Percentiles rank a stretch among this genome's conserved stretches.
These are phyloP conservation scores for Kwoniella bestiolae DNA, from an alignment of 768 basidiomycete species.

Conservation along the genomic window DNA sequence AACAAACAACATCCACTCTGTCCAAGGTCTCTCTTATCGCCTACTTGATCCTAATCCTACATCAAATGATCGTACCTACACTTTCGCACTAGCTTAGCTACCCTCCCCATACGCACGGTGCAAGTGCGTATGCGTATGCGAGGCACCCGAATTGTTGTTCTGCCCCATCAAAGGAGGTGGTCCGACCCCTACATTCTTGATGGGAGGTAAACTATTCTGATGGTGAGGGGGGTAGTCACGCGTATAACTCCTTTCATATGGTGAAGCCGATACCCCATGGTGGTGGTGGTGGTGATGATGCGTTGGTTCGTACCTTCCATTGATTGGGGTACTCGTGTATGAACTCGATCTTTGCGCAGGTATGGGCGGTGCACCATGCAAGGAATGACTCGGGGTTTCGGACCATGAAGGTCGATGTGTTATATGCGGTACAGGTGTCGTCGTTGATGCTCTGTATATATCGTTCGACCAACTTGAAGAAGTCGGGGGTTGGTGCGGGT, in stretches of 20 bases:
- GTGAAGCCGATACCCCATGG: neutral
- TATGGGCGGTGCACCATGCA: constrained; percentile 6
- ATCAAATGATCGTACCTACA: neutral
- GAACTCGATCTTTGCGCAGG: constrained; percentile 7
- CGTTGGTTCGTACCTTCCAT: neutral
- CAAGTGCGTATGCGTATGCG: too few relatives aligned
- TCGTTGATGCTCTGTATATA: constrained; percentile 5
- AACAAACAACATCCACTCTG: too few relatives aligned
- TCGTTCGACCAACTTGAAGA: constrained; percentile 8
- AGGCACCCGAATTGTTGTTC: neutral
- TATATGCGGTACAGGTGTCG: constrained; percentile 15
- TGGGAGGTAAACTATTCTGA: constrained; percentile 3
- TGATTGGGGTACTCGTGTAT: neutral
- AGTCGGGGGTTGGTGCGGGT: constrained; percentile 10
- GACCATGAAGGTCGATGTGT: constrained; percentile 9
- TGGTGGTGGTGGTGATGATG: constrained; percentile 2
- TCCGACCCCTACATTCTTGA: constrained; percentile 6
- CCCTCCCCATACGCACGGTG: neutral
- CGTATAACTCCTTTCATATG: neutral
- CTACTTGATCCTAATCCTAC: too few relatives aligned
- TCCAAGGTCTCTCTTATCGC: too few relatives aligned
- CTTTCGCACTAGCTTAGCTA: neutral
- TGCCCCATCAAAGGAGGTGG: constrained; percentile 8
- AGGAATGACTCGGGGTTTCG: neutral
- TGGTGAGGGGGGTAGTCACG: constrained; percentile 6